Evolutionary conservation across 495 filamentous ascomycete genomes (phyloP).

Genomic region (Hypomontagnella submonticulosa): DNA sequence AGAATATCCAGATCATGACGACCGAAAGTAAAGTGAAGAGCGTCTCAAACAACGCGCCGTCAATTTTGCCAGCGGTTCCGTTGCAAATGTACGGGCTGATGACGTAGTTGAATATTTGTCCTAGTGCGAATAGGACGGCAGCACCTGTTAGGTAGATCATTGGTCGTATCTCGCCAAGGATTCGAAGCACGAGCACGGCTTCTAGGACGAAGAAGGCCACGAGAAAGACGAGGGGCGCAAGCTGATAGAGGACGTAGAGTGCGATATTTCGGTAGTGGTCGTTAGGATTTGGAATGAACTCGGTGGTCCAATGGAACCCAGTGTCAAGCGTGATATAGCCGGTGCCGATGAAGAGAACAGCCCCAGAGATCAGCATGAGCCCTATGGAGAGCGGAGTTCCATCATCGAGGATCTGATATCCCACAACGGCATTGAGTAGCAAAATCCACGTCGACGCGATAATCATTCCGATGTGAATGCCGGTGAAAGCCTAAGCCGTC

Average conservation of each 20-base stretch:
- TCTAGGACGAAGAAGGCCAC: constrained; percentile 86
- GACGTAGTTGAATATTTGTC: constrained; percentile 95
- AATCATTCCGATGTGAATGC: constrained; percentile 91
- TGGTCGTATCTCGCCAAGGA: constrained; percentile 86
- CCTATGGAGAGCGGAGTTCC: constrained; percentile 86
- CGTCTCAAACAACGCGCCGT: constrained; percentile 93
- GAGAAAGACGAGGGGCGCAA: constrained; percentile 88
- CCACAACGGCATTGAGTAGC: constrained; percentile 90
- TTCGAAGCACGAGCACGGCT: constrained; percentile 78
- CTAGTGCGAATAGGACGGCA: constrained; percentile 84
- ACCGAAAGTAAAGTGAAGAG: constrained; percentile 89
- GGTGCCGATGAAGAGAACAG: constrained; percentile 83
- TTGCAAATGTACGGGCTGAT: constrained; percentile 89
- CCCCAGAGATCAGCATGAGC: constrained; percentile 74
- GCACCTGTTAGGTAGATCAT: constrained; percentile 85
- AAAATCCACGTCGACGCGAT: constrained; percentile 90
- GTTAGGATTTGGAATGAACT: constrained; percentile 69
- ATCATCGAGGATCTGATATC: constrained; percentile 93
- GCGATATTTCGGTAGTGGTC: constrained; percentile 77
- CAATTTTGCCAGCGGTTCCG: constrained; percentile 83
- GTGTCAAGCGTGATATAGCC: constrained; percentile 97
- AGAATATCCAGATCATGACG: constrained; percentile 89
- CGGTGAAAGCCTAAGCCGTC: constrained; percentile 79
- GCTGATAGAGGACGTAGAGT: constrained; percentile 93
- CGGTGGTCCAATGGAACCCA: constrained; percentile 83